Base-by-base conservation (phyloP, 352 stramenopile genomes). In the Phytophthora fragariaefolia region DNA sequence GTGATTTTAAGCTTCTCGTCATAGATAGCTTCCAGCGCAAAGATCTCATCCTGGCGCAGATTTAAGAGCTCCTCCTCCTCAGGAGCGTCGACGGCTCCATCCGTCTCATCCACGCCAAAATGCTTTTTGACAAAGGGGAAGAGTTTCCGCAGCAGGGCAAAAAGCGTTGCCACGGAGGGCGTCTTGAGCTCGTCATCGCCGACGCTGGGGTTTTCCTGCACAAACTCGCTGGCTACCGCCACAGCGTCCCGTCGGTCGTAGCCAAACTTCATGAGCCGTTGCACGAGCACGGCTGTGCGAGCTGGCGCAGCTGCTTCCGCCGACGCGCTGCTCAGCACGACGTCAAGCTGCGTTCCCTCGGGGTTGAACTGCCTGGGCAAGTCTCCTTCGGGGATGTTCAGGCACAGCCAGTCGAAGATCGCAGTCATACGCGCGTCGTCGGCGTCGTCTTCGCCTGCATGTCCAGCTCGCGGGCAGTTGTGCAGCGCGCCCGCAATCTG, bases 331-430 rank as follows among this genome's bases (percentile, higher is more conserved):
- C 71, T 70, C 2, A 88, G 54, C 2, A 96, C 79, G 6, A 96
- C 90, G 53, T 97, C 91, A 15, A 98, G 73, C 40, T 98, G 90
- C n/a, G 92, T 97, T 18, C 91, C 91, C 48, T 89, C 73, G 1
- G 92, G 87, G 52, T 95, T 94, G 62, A 97, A 98, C 9, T 79
- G 79, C 66, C 90, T 93, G 5, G 88, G 88, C 6, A 96, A 63
- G 15, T 92, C 86, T 20, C 74, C 66, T 53, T 96, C 88, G 0
- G 85, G 76, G 3, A 95, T 69, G 30, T 96, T 80, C 53, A 96
- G 65, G 58, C 86, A 96, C 18, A 96, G 66, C 88, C 88, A 96
- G 52, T 96, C 87, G 46, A 93, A 73, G 20, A 92, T 62, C 8
- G 54, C 58, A 6, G 68, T 68, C 58, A 79, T 73, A 24, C 43